A percentile compares a stretch with the other conserved stretches of the same genome.
Evolutionary conservation across 1,284 basidiomycete species (phyloP).

Genomic region (Termitomyces sp.): DNA sequence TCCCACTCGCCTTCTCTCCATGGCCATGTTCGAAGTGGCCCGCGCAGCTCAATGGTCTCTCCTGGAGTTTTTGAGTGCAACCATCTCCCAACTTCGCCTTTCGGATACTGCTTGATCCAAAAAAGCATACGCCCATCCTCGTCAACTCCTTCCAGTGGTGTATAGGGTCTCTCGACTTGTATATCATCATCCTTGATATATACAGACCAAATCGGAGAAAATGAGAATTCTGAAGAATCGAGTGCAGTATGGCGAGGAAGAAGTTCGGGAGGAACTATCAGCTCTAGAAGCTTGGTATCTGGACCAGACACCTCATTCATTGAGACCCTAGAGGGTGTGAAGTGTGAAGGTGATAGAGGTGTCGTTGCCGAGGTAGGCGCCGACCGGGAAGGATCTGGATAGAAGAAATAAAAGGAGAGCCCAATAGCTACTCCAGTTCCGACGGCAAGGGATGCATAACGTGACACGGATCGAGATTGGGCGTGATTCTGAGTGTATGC

Average conservation of each 20-base stretch:
- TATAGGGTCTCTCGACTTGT: constrained; percentile 84
- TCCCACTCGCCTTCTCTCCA: constrained; percentile 64
- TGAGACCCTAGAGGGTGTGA: constrained; percentile 58
- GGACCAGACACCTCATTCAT: constrained; percentile 46
- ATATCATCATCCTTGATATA: constrained; percentile 84
- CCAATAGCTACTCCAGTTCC: constrained; percentile 22
- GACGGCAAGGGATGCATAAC: constrained; percentile 4
- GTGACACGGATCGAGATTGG: not conserved
- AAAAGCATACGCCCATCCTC: constrained; percentile 57
- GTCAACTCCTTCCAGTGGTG: constrained; percentile 69
- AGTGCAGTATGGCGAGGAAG: constrained; percentile 22
- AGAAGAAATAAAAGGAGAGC: constrained; percentile 45
- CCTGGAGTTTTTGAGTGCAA: constrained; percentile 65
- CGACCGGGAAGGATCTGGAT: constrained; percentile 41
- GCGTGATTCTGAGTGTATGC: constrained; percentile 4
- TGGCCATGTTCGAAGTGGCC: constrained; percentile 70
- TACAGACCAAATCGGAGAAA: constrained; percentile 65
- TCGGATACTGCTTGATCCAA: constrained; percentile 75
- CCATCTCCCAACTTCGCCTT: constrained; percentile 81
- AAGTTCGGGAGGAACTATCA: constrained; percentile 48
- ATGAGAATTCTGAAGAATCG: constrained; percentile 16
- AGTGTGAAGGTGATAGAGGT: constrained; percentile 54
- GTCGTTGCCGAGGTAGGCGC: constrained; percentile 30
- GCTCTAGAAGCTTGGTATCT: constrained; percentile 56
- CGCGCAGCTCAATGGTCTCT: constrained; percentile 70